Evolutionary conservation across 495 filamentous ascomycete species (phyloP).

Genomic region (Aspergillus sclerotiicarbonarius): DNA sequence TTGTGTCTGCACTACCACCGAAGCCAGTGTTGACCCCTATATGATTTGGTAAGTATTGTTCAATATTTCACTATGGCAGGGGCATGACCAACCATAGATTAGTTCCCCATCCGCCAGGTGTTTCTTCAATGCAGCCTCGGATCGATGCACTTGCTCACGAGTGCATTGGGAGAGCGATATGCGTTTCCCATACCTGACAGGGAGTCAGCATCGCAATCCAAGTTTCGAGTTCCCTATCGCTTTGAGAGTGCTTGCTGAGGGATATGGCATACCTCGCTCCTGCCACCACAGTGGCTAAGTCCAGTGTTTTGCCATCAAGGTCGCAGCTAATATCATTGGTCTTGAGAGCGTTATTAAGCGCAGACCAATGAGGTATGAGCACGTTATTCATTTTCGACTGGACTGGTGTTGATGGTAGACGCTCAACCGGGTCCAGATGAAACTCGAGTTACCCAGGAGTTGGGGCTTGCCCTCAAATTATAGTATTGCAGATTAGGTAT

Average conservation of each 20-base stretch:
- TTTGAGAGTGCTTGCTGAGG: no score
- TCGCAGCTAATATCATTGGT: not conserved
- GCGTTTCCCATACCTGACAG: not conserved
- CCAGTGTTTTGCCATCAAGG: not conserved
- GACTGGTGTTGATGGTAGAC: not conserved
- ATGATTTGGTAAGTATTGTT: not conserved
- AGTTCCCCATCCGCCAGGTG: not conserved
- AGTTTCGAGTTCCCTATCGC: not conserved
- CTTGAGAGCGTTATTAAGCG: not conserved
- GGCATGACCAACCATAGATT: slow-evolving; percentile 1
- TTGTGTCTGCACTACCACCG: not conserved
- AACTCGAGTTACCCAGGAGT: not conserved
- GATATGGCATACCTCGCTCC: not conserved
- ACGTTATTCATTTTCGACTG: not conserved
- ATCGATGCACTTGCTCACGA: not conserved
- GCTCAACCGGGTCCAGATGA: not conserved
- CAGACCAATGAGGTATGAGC: not conserved
- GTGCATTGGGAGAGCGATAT: not conserved
- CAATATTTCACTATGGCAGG: no score
- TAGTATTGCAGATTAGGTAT: not conserved
- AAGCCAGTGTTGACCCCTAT: slow-evolving; percentile 3
- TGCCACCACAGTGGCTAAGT: not conserved
- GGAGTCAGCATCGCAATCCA: not conserved
- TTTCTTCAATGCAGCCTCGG: not conserved
- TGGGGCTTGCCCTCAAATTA: not conserved